Percentiles rank a stretch among this genome's conserved stretches.
Conservation (phyloP, 2,329 filamentous ascomycete genomes). For the Tolypocladium ophioglossoides region DNA sequence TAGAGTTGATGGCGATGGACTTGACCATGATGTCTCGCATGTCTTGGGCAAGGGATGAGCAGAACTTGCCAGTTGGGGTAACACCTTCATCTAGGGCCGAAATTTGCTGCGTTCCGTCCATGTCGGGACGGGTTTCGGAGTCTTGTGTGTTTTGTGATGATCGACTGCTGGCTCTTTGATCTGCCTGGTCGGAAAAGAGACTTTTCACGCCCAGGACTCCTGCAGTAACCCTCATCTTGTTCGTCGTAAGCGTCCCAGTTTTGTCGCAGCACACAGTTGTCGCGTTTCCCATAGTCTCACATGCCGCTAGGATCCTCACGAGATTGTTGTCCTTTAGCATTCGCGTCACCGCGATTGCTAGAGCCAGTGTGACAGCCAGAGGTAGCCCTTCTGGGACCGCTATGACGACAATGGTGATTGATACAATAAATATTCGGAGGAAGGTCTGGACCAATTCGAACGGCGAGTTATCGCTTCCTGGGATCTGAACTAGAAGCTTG, state of each 20-base stretch:
- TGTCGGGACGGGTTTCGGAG: constrained; percentile 13
- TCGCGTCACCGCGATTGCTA: constrained; percentile 58
- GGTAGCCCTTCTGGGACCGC: constrained; percentile 58
- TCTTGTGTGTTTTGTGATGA: constrained; percentile 15
- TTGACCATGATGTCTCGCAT: constrained; percentile 26
- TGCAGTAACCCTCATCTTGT: neutral
- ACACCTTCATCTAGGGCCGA: neutral
- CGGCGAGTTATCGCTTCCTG: constrained; percentile 33
- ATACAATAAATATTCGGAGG: constrained; percentile 53
- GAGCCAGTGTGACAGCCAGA: constrained; percentile 55
- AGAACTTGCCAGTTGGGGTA: constrained; percentile 7
- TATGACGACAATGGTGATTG: constrained; percentile 56
- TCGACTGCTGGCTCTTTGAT: neutral
- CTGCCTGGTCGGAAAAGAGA: neutral
- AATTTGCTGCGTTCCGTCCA: neutral
- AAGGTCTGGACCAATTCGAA: constrained; percentile 48
- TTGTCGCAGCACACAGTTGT: constrained; percentile 66
- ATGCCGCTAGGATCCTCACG: constrained; percentile 55
- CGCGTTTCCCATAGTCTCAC: constrained; percentile 63
- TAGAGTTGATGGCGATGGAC: constrained; percentile 43
- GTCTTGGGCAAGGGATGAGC: constrained; percentile 8
- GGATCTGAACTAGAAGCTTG: constrained; percentile 58
- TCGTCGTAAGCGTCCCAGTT: constrained; percentile 21
- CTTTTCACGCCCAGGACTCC: neutral
- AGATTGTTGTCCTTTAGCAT: constrained; percentile 64